Evolutionary conservation across 1,284 basidiomycete genomes (phyloP), one percentile per base, ranked within the genome.

Genomic region (Vanrija sp.): DNA sequence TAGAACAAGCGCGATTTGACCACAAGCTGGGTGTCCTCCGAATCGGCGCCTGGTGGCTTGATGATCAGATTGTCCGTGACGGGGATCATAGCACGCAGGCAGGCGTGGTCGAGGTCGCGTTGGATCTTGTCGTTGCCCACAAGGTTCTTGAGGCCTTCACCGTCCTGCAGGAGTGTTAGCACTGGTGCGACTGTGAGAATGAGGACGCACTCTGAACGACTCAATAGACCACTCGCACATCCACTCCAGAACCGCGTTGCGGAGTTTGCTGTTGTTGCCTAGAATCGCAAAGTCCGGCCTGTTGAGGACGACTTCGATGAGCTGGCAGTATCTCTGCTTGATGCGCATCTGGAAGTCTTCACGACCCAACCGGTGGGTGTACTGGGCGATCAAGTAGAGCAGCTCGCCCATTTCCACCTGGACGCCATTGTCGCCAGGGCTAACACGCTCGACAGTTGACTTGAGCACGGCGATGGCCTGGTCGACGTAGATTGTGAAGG

Each of bases 11-110:
- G 80, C 3, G 87, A 85, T 25, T 87, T 82, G 27, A 84, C 83
- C 64, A 88, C 86, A 1, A 80, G 78, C 31, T 80, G 78, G 51
- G 87, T 84, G 56, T 89, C 87, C 2, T 81, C 82, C 12, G 80
- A 78, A 0, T 75, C 77, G 18, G 74, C 78, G 14, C 88, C 87
- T 3, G 82, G 73, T 2, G 82, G 77, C 46, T 81, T 79, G n/a
- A 94, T 77, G 50, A 85, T 82, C 5, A 93, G 75, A 20, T 84
- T 82, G 61, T 93, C 87, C 41, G 90, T 78, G n/a, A 92, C 77
- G 47, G 83, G 85, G 22, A 89, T 85, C 20, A 82, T 79, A 0
- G 88, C 85, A 16, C 83, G 82, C 39, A 93, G 76, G 57, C 85
- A 85, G 2, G 84, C 82, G 47, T 85, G 75, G 59, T 89, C 89